phyloP scores from a whole-genome alignment of 192 early-diverging fungal species.

The Coemansia furcata region DNA sequence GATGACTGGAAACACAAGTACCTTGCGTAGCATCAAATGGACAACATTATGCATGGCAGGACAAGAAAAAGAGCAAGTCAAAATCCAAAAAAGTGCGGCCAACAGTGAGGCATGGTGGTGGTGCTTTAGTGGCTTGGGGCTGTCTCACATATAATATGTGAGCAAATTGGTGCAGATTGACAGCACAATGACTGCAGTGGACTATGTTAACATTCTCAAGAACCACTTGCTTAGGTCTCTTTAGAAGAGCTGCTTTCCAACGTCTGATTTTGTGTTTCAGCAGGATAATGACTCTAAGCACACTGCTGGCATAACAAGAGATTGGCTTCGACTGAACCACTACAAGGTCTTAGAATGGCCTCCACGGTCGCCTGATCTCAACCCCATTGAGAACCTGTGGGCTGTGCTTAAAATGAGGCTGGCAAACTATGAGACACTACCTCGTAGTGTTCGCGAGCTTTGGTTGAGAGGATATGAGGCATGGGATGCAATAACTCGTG shows the following conservation, averaged over 20 bases:
- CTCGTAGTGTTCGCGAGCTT: not conserved
- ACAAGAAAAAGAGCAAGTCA: not conserved
- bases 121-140: not conserved
- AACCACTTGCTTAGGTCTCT: not conserved
- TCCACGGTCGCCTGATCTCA: not conserved
- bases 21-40: not conserved
- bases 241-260: not conserved
- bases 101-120: not conserved
- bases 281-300: not conserved
- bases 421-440: not conserved
- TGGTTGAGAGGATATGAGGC: not conserved
- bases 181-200: not conserved
- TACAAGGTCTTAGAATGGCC: not conserved
- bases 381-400: not conserved
- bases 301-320: not conserved
- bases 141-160: not conserved
- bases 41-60: not conserved
- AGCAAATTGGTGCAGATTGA: not conserved
- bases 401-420: not conserved
- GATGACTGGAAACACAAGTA: not conserved
- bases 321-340: not conserved
- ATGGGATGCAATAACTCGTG: not conserved
- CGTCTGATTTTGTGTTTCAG: not conserved
- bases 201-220: not conserved
- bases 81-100: not conserved